phyloP scores from a whole-genome alignment of 768 basidiomycete genomes.

The Trametes elegans region DNA sequence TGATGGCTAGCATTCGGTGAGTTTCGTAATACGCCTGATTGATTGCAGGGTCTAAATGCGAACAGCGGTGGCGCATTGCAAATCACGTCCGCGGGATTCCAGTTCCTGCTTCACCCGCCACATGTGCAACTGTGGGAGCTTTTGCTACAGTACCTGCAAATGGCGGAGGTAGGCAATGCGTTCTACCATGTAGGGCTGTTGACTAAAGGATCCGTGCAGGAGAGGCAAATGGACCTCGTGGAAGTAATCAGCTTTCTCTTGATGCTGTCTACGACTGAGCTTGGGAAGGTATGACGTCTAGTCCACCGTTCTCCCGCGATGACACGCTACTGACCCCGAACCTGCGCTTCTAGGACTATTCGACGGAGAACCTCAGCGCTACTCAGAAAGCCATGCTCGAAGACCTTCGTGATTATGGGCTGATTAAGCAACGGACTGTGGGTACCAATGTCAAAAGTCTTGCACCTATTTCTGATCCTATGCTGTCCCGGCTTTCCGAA shows the following conservation, averaged over 20 bases:
- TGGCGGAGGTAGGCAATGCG: conserved; percentile 61
- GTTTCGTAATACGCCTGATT: conserved; percentile 24
- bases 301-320: background rate
- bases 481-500: conserved; percentile 25
- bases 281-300: conserved; percentile 70
- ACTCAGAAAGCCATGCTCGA: conserved; percentile 86
- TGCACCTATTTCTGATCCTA: background rate
- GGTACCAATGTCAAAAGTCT: conserved; percentile 17
- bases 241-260: conserved; percentile 93
- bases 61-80: conserved; percentile 55
- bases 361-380: conserved; percentile 72
- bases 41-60: conserved; percentile 9
- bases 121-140: conserved; percentile 96
- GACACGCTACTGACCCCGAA: background rate
- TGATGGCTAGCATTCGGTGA: conserved; percentile 78
- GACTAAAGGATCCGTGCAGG: conserved; percentile 38
- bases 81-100: conserved; percentile 95
- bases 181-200: conserved; percentile 1
- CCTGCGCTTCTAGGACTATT: conserved; percentile 68
- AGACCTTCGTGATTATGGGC: conserved; percentile 92
- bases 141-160: conserved; percentile 83
- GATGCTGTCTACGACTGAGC: conserved; percentile 96
- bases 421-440: conserved; percentile 85
- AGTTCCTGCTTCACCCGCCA: conserved; percentile 92
- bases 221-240: conserved; percentile 88